Percentiles rank a stretch among this genome's conserved stretches.
Evolutionary conservation across 2,329 filamentous ascomycete species (phyloP).

Genomic region (Alternaria triticimaculans): DNA sequence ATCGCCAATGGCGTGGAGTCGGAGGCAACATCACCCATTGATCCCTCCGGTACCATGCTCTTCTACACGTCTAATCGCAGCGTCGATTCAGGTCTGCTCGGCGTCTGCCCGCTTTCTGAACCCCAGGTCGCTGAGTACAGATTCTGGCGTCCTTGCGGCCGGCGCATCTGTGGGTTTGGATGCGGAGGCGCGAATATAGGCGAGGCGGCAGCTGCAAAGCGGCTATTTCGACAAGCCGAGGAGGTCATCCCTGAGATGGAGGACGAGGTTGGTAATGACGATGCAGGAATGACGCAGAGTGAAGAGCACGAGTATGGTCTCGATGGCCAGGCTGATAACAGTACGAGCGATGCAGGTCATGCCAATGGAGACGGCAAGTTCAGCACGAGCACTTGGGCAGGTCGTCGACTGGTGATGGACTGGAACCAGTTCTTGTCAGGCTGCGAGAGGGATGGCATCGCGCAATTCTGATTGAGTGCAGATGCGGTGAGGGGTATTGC

Average conservation of each 20-base stretch:
- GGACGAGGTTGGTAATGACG: not conserved
- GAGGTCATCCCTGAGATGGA: constrained; percentile 14
- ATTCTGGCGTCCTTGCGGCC: constrained; percentile 47
- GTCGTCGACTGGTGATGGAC: constrained; percentile 16
- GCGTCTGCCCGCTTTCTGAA: constrained; percentile 38
- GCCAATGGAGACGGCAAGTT: not conserved
- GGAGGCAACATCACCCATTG: constrained; percentile 30
- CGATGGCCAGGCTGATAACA: constrained; percentile 4
- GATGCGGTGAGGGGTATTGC: not conserved
- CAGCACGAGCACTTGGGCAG: constrained; percentile 18
- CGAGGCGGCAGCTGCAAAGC: constrained; percentile 38
- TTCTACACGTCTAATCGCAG: constrained; percentile 39
- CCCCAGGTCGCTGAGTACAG: constrained; percentile 45
- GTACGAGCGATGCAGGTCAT: not conserved
- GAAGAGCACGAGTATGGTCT: not conserved
- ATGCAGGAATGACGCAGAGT: not conserved
- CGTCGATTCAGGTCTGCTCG: constrained; percentile 38
- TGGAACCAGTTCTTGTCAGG: constrained; percentile 20
- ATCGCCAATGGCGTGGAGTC: constrained; percentile 42
- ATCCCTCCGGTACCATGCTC: constrained; percentile 37
- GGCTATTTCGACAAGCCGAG: constrained; percentile 36
- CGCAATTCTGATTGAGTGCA: constrained; percentile 13
- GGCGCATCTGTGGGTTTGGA: constrained; percentile 39
- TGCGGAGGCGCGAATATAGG: constrained; percentile 37
- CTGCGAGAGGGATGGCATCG: constrained; percentile 31